Percentiles rank a stretch among this genome's conserved stretches.
These are phyloP conservation scores for Raphanus raphanistrum DNA, from an alignment of 345 rosid genomes.

Conservation along the genomic window DNA sequence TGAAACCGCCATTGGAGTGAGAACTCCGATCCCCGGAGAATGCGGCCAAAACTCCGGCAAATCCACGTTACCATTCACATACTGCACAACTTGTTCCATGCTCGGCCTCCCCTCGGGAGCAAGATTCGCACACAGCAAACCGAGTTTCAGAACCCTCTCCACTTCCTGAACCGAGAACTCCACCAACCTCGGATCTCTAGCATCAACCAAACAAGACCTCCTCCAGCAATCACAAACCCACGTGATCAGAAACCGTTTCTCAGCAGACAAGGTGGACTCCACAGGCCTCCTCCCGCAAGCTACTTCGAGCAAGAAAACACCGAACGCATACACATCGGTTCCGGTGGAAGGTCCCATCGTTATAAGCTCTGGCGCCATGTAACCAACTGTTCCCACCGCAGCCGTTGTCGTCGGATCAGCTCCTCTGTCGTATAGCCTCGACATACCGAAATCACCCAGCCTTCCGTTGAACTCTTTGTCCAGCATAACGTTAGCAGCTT, in stretches of 20 bases:
- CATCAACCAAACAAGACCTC: slow-evolving; percentile 39
- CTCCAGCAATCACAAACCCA: slow-evolving; percentile 44
- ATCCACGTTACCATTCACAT: slow-evolving; percentile 35
- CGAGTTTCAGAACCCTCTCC: slow-evolving; percentile 51
- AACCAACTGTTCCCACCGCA: slow-evolving; percentile 81
- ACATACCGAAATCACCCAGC: slow-evolving; percentile 92
- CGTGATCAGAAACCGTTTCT: slow-evolving; percentile 36
- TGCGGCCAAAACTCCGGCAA: slow-evolving; percentile 39
- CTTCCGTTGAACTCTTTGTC: slow-evolving; percentile 69
- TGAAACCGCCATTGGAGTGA: slow-evolving; percentile 18
- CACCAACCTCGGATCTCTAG: slow-evolving; percentile 43
- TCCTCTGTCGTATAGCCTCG: slow-evolving; percentile 77
- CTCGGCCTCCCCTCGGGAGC: slow-evolving; percentile 43
- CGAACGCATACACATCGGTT: slow-evolving; percentile 53
- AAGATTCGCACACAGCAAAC: slow-evolving; percentile 47
- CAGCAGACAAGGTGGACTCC: slow-evolving; percentile 42
- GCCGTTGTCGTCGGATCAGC: slow-evolving; percentile 63
- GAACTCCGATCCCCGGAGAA: slow-evolving; percentile 38
- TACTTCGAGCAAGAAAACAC: slow-evolving; percentile 51
- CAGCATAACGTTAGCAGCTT: slow-evolving; percentile 51
- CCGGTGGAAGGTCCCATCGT: slow-evolving; percentile 45
- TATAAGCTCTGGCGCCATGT: slow-evolving; percentile 53
- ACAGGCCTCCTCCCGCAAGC: slow-evolving; percentile 67
- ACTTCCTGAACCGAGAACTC: slow-evolving; percentile 39
- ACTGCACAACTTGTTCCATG: slow-evolving; percentile 46